Evolutionary conservation across 202 grass and related monocot genomes (phyloP).

Genomic region (Setaria italica): DNA sequence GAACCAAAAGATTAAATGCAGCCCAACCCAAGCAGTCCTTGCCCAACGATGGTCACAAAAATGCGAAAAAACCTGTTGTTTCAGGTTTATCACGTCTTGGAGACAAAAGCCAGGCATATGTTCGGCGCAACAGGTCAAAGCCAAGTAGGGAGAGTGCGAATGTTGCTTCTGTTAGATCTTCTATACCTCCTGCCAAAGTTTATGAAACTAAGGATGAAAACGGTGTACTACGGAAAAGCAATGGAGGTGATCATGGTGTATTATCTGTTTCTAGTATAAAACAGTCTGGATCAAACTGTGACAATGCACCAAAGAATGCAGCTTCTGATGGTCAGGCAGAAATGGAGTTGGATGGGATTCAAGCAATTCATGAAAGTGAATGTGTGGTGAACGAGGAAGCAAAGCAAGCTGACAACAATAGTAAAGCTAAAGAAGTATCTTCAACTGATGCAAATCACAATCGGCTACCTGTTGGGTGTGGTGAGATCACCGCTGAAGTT

Average conservation of each 20-base stretch:
- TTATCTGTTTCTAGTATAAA: slow-evolving; percentile 57
- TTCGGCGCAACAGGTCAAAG: slow-evolving; percentile 73
- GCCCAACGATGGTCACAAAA: slow-evolving; percentile 56
- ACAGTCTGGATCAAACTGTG: slow-evolving; percentile 34
- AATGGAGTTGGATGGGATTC: slow-evolving; percentile 49
- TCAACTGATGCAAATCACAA: slow-evolving; percentile 41
- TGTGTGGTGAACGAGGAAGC: slow-evolving; percentile 38
- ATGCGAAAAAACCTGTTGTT: slow-evolving; percentile 65
- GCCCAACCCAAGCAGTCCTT: slow-evolving; percentile 53
- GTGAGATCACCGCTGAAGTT: slow-evolving; percentile 47
- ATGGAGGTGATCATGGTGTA: slow-evolving; percentile 41
- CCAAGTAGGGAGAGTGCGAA: slow-evolving; percentile 51
- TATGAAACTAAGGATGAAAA: slow-evolving; percentile 44
- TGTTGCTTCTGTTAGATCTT: slow-evolving; percentile 52
- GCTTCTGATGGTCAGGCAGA: slow-evolving; percentile 44
- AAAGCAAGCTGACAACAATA: slow-evolving; percentile 18
- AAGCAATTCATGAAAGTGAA: slow-evolving; percentile 31
- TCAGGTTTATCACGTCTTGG: slow-evolving; percentile 74
- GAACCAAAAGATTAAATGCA: slow-evolving; percentile 64
- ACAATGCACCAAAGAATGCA: slow-evolving; percentile 36
- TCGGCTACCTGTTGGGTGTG: slow-evolving; percentile 32
- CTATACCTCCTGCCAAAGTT: slow-evolving; percentile 34
- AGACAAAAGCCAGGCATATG: slow-evolving; percentile 78
- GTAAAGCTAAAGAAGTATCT: slow-evolving; percentile 39
- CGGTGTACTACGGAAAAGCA: slow-evolving; percentile 27